Base-by-base conservation (phyloP, 164 flowering plant species). In the Kingdonia uniflora region DNA sequence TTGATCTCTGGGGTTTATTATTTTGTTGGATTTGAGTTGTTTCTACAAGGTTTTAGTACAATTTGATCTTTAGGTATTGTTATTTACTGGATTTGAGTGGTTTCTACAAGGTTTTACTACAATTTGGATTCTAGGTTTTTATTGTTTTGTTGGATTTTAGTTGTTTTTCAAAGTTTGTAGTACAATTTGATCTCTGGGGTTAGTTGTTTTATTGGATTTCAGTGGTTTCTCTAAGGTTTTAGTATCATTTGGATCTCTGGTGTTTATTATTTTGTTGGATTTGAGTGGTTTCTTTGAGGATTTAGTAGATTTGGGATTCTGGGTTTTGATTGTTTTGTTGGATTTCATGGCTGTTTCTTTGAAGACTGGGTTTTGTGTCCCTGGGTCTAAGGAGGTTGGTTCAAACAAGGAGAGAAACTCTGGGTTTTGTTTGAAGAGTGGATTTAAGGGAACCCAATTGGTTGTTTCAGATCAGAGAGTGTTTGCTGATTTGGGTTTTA, bases 281-380 rank as follows among this genome's bases (percentile, higher is more conserved):
- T 29, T 29, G 35, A 29, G 35, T 29, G 4, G 35, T 29, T 4
- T 29, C 35, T 29, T 63, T 57, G 53, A 35, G 55, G 35, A 22
- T 16, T 42, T 37, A 54, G n/a, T 14, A 24, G 40, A 64, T 35
- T 50, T 60, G 55, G 62, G 61, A 43, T 59, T 60, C 50, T 35
- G 50, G 29, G 53, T 58, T 33, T 43, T 35, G 43, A n/a, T 17
- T 44, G 37, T 38, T 17, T 49, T 40, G 13, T 13, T 40, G 55
- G 42, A 35, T 37, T 2, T 22, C 29, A 76, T 76, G 82, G 76
- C 76, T 42, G 69, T 53, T 70, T 71, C 71, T 26, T 62, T 71
- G 69, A 74, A 64, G 46, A 48, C 46, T 55, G 71, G 64, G 55
- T 15, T 61, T n/a, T 61, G 46, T 49, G 10, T 69, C 54, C 19